Base-by-base conservation (phyloP, 2,329 filamentous ascomycete genomes). In the Elsinoe necatrix region DNA sequence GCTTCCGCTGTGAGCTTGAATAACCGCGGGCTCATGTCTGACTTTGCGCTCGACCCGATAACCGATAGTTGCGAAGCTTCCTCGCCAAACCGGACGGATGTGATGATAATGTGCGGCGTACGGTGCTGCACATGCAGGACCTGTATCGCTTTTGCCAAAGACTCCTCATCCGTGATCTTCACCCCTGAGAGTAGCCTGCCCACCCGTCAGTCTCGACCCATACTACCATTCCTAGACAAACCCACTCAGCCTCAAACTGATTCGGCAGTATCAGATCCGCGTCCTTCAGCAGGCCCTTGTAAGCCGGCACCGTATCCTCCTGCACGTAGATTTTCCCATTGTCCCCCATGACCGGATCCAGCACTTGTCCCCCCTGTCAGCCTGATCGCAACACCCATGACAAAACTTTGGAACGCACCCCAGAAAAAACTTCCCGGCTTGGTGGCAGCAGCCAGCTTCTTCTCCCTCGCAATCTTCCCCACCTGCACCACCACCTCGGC, bases 301-400 rank as follows among this genome's bases (percentile, higher is more conserved):
- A 98, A 12, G 87, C 90, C 0, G 91, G 91, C 14, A 97, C 87
- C 2, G 95, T 89, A 61, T 95, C 89, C 64, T 92, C 85, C 4
- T 86, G 87, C 6, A 98, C 92, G 67, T 98, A 98, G 11, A 98
- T 77, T 63, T 81, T 83, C 51, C 90, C 93, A 66, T 96, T 90
- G 69, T 98, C 93, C 27, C 93, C 93, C 93, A 98, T 98, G 48
- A 98, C 93, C 0, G 95, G 93, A 69, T 98, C 93, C 23, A 98
- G 79, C 2, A 95, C 89, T 83, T n/a, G n/a, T n/a, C 60, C 56
- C 39, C 25, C 18, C 27, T 4, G 47, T 47, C 47, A n/a, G 35
- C 23, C 21, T 34, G 7, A 29, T 2, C 11, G 14, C 37, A 14
- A 3, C 47, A 39, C 25, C 20, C 21, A 14, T 7, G 12, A 25